Conservation (phyloP, 331 rosid species). For the Telfairia occidentalis region DNA sequence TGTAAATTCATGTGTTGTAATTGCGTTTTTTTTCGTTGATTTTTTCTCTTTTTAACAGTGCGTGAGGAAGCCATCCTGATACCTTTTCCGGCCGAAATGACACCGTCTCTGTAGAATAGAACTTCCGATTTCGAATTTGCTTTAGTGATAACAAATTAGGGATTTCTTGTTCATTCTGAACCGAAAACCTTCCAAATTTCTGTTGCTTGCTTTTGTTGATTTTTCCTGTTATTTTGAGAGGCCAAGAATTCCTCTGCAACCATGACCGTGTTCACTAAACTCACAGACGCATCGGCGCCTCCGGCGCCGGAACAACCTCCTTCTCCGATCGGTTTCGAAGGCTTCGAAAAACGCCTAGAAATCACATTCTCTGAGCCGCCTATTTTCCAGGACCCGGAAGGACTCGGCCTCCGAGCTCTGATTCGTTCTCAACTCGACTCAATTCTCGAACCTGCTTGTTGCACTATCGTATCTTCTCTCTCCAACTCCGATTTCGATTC, state of each 20-base stretch:
- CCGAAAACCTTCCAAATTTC: background rate
- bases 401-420: slow-evolving; percentile 39
- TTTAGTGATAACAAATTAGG: background rate
- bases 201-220: background rate
- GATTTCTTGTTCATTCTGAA: background rate
- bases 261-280: slow-evolving; percentile 19
- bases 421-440: slow-evolving; percentile 34
- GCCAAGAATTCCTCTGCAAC: background rate
- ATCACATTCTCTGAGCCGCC: slow-evolving; percentile 29
- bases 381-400: slow-evolving; percentile 27
- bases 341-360: slow-evolving; percentile 53
- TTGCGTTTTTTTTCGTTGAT: background rate
- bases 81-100: background rate
- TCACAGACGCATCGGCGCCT: background rate
- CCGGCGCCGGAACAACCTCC: slow-evolving; percentile 2
- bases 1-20: background rate
- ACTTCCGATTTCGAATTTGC: background rate
- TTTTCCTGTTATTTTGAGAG: background rate
- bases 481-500: slow-evolving; percentile 45
- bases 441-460: slow-evolving; percentile 42
- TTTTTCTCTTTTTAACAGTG: slow-evolving; percentile 26
- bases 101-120: slow-evolving; percentile 17
- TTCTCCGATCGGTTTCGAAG: slow-evolving; percentile 49
- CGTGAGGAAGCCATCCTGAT: slow-evolving; percentile 47
- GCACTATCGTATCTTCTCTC: slow-evolving; percentile 42